phyloP scores from a whole-genome alignment of 257 asterid genomes.

The Cordia subcordata region DNA sequence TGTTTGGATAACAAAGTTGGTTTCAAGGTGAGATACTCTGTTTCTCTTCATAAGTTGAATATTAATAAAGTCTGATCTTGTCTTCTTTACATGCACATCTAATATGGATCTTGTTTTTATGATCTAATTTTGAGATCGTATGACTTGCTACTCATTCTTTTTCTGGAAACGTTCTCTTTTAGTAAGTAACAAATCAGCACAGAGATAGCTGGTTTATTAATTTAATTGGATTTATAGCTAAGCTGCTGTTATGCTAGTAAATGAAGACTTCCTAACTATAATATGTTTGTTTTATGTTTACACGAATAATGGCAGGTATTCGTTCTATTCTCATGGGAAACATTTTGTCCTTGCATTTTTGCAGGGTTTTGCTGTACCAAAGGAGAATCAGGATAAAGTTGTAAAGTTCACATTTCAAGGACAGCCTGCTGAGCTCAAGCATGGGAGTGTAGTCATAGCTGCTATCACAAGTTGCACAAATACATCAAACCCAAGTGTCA shows the following conservation, averaged over 20 bases:
- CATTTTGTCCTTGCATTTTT: conserved; percentile 6
- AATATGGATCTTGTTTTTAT: not conserved
- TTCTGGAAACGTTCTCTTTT: not conserved
- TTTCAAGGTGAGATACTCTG: conserved; percentile 53
- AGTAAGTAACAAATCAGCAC: no score
- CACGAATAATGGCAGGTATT: no score
- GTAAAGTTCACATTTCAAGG: conserved; percentile 63
- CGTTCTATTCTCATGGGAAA: not conserved
- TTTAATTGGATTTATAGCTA: no score
- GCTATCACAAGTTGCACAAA: conserved; percentile 94
- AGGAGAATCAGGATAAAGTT: conserved; percentile 69
- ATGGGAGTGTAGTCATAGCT: conserved; percentile 91
- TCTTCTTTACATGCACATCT: not conserved
- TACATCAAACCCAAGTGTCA: conserved; percentile 95
- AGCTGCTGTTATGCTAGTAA: no score
- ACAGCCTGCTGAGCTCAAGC: conserved; percentile 78
- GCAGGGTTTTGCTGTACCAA: conserved; percentile 83
- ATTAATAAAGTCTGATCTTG: no score
- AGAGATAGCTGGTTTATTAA: no score
- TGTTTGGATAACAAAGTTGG: conserved; percentile 78
- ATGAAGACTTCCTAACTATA: not conserved
- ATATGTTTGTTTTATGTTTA: not conserved
- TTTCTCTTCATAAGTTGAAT: no score
- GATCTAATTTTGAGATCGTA: not conserved
- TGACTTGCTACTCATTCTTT: not conserved